Percentiles rank a stretch among this genome's conserved stretches.
These are phyloP conservation scores for Lecanoromycetidae sp. DNA, from an alignment of 2,329 filamentous ascomycete genomes.

Conservation along the genomic window DNA sequence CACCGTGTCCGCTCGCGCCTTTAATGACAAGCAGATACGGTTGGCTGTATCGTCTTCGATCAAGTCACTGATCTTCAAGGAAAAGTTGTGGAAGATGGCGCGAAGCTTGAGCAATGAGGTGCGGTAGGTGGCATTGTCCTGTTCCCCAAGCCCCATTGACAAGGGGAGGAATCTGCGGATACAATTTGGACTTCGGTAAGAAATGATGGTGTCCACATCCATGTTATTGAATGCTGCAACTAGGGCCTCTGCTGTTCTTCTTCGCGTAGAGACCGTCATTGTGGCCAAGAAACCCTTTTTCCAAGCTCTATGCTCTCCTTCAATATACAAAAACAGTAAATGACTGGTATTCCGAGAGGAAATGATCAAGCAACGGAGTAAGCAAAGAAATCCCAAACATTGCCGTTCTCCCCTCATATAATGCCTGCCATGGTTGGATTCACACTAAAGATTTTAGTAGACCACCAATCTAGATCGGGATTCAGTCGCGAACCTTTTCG, in stretches of 20 bases:
- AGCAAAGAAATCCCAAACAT: too few relatives aligned
- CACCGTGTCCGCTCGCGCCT: slow-evolving; percentile 24
- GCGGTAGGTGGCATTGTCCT: slow-evolving; percentile 20
- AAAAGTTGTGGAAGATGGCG: slow-evolving; percentile 25
- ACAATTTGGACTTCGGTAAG: slow-evolving; percentile 22
- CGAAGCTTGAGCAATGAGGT: slow-evolving; percentile 20
- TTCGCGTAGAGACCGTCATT: slow-evolving; percentile 19
- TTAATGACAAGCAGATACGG: slow-evolving; percentile 25
- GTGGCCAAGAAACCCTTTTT: too few relatives aligned
- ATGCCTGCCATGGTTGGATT: too few relatives aligned
- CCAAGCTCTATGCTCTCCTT: too few relatives aligned
- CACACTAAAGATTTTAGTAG: too few relatives aligned
- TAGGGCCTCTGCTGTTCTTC: slow-evolving; percentile 23
- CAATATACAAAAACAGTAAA: too few relatives aligned
- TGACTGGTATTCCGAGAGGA: too few relatives aligned
- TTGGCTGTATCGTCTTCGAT: slow-evolving; percentile 22
- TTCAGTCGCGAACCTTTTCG: too few relatives aligned
- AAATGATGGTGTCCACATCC: slow-evolving; percentile 23
- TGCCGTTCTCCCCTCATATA: too few relatives aligned
- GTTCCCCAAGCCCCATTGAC: slow-evolving; percentile 20
- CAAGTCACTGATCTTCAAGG: slow-evolving; percentile 23
- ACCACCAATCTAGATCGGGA: too few relatives aligned
- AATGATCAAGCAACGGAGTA: too few relatives aligned
- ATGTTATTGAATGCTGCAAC: slow-evolving; percentile 25
- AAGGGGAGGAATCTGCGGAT: slow-evolving; percentile 23